Conservation (phyloP, 2,329 filamentous ascomycete species). For the Macrophomina phaseolina region DNA sequence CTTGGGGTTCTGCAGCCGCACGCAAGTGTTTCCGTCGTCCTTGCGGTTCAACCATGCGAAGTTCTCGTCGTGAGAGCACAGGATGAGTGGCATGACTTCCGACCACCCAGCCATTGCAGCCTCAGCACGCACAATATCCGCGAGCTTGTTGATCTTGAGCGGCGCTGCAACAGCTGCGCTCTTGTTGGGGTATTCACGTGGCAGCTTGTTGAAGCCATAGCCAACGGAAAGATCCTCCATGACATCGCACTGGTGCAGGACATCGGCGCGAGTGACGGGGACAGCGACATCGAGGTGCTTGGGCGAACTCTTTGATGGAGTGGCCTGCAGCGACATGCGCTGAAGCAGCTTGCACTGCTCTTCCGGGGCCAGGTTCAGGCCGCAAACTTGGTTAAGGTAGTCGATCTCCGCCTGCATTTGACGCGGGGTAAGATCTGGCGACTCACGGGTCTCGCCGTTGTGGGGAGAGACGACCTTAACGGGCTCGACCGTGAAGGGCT, state of each 20-base stretch:
- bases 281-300: conserved; percentile 77
- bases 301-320: conserved; percentile 73
- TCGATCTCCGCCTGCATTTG: conserved; percentile 82
- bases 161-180: conserved; percentile 86
- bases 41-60: conserved; percentile 92
- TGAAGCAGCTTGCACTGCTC: conserved; percentile 79
- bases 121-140: conserved; percentile 87
- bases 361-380: conserved; percentile 74
- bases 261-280: conserved; percentile 88
- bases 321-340: conserved; percentile 88
- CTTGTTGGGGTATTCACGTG: conserved; percentile 83
- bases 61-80: conserved; percentile 98
- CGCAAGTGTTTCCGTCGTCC: conserved; percentile 82
- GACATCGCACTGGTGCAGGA: conserved; percentile 95
- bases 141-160: conserved; percentile 90
- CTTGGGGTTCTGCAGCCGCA: conserved; percentile 90
- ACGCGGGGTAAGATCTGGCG: conserved; percentile 79
- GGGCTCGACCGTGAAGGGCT: conserved; percentile 87
- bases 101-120: conserved; percentile 94
- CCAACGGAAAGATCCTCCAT: conserved; percentile 98
- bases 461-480: conserved; percentile 91
- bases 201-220: conserved; percentile 96
- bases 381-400: conserved; percentile 93
- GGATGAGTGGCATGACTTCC: conserved; percentile 93
- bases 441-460: conserved; percentile 81